Conservation (phyloP, 768 basidiomycete species). For the Suillus luteus region DNA sequence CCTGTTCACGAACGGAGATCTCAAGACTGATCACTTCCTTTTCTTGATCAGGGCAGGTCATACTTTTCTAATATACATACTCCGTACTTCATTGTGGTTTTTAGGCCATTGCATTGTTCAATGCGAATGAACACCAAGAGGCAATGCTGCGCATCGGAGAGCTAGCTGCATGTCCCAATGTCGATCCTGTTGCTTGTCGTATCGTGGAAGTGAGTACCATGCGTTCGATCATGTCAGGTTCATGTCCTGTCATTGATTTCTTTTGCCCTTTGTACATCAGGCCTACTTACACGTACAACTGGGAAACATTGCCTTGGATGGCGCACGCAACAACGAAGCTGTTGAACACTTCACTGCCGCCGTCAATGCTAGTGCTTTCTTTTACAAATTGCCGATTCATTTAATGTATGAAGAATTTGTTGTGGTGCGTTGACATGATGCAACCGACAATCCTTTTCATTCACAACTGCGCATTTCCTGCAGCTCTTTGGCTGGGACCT, state of each 20-base stretch:
- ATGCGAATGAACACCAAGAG: neutral
- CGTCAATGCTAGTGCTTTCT: neutral
- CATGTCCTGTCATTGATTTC: neutral
- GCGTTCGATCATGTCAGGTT: neutral
- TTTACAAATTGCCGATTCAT: neutral
- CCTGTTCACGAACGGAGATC: neutral
- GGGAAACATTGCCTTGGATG: neutral
- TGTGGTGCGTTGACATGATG: neutral
- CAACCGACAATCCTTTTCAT: too few species aligned
- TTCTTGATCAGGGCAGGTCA: neutral
- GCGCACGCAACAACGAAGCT: neutral
- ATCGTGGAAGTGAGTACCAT: neutral
- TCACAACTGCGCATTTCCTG: neutral
- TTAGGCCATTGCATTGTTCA: neutral
- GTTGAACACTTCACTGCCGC: neutral
- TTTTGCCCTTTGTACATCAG: neutral
- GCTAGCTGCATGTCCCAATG: neutral
- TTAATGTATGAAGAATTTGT: neutral
- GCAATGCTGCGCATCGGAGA: neutral
- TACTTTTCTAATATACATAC: neutral
- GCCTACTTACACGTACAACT: neutral
- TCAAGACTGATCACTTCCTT: neutral
- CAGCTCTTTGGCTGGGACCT: conserved; percentile 4
- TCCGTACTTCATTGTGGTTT: neutral
- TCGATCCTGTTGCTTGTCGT: neutral